Percentiles rank a stretch among this genome's conserved stretches.
Conservation (phyloP, 164 flowering plant genomes). For the Vitis cinerea region DNA sequence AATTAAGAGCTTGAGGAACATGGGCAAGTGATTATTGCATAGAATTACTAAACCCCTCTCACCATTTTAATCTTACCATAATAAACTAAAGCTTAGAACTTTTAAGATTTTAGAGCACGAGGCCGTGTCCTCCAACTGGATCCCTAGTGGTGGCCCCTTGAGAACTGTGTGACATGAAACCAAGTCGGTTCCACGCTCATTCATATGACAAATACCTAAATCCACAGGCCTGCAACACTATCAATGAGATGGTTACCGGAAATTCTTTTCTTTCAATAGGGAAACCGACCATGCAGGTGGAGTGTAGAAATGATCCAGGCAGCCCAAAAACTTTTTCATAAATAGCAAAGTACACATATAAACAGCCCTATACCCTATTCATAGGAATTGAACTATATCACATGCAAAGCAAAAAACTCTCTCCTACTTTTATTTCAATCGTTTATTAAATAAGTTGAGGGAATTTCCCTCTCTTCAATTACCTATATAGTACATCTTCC, state of each 20-base stretch:
- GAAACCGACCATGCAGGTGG: no score
- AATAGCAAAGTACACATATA: no score
- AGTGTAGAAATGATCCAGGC: no score
- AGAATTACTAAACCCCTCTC: constrained; percentile 13
- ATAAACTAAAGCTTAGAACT: neutral
- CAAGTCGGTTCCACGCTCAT: constrained; percentile 12
- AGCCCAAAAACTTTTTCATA: no score
- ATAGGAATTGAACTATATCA: no score
- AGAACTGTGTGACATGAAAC: constrained; percentile 19
- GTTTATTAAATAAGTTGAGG: no score
- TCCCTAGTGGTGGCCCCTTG: constrained; percentile 25
- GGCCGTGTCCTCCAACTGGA: constrained; percentile 34
- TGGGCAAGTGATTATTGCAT: constrained; percentile 22
- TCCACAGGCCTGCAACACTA: neutral
- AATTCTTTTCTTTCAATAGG: neutral
- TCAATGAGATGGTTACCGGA: neutral
- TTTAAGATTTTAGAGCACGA: constrained; percentile 28
- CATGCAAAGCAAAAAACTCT: no score
- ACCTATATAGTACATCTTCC: no score
- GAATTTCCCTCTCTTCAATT: no score
- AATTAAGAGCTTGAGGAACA: constrained; percentile 24
- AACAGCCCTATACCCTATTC: no score
- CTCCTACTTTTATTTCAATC: no score
- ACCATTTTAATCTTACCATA: neutral
- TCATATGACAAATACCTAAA: neutral